Evolutionary conservation across 1,139 yeast species (phyloP).

Genomic region (Scheffersomyces quercinus): DNA sequence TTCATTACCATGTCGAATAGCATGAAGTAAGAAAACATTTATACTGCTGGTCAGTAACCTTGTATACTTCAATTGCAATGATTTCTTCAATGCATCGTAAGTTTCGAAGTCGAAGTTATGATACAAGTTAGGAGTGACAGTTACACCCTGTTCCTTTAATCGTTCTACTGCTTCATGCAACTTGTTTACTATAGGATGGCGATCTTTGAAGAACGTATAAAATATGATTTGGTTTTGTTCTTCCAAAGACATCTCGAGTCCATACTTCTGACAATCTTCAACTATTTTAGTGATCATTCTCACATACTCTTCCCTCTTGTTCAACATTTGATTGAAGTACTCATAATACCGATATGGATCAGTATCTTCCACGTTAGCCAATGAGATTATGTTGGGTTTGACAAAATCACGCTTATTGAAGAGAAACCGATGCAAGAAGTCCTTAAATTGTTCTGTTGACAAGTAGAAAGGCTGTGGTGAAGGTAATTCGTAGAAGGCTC

Average conservation of each 20-base stretch:
- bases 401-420: slow-evolving; percentile 19
- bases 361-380: slow-evolving; percentile 6
- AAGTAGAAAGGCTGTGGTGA: slow-evolving; percentile 34
- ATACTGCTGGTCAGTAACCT: slow-evolving; percentile 15
- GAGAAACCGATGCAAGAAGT: slow-evolving; percentile 31
- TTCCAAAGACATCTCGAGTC: slow-evolving; percentile 26
- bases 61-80: not conserved
- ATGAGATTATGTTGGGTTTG: slow-evolving; percentile 22
- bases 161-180: slow-evolving; percentile 7
- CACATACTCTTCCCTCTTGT: slow-evolving; percentile 19
- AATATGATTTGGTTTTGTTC: slow-evolving; percentile 35
- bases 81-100: slow-evolving; percentile 16
- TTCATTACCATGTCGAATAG: slow-evolving; percentile 23
- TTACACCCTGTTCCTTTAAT: not conserved
- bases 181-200: slow-evolving; percentile 17
- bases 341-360: slow-evolving; percentile 3
- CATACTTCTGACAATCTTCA: slow-evolving; percentile 25
- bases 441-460: slow-evolving; percentile 37
- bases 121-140: slow-evolving; percentile 1
- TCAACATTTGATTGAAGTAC: slow-evolving; percentile 19
- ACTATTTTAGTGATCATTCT: slow-evolving; percentile 24
- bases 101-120: slow-evolving; percentile 21
- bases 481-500: slow-evolving; percentile 38
- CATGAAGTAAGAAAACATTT: slow-evolving; percentile 27
- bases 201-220: slow-evolving; percentile 33